Percentiles rank a stretch among this genome's conserved stretches.
phyloP scores from a whole-genome alignment of 148 eudicot species.

The Silene uniflora region DNA sequence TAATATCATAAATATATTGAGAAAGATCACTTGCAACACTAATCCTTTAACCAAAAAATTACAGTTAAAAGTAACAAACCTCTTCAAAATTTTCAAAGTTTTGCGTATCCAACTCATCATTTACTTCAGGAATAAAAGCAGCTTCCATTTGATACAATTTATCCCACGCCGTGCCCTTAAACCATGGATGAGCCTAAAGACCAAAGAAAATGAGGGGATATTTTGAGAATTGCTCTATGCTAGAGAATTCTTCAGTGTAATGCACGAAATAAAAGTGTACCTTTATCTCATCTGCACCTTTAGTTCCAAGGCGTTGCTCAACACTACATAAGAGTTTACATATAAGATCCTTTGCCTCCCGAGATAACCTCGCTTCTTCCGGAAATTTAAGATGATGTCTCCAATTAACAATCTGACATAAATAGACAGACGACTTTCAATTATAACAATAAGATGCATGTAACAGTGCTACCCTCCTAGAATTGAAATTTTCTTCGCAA shows the following conservation, averaged over 20 bases:
- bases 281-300: constrained; percentile 94
- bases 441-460: neutral
- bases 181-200: constrained; percentile 90
- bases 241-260: neutral
- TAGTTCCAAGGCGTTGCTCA: constrained; percentile 87
- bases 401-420: constrained; percentile 89
- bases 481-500: neutral
- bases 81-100: constrained; percentile 97
- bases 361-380: constrained; percentile 90
- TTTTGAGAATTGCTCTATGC: neutral
- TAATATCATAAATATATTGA: constrained; percentile 22
- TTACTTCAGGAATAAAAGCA: constrained; percentile 97
- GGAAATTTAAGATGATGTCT: constrained; percentile 95
- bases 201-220: constrained; percentile 10
- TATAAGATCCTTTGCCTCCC: constrained; percentile 95
- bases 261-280: constrained; percentile 32
- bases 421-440: neutral
- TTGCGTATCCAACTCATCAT: constrained; percentile 95
- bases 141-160: constrained; percentile 86
- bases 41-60: neutral
- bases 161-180: constrained; percentile 78
- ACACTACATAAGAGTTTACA: constrained; percentile 90
- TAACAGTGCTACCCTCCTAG: neutral
- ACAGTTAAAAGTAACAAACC: constrained; percentile 35
- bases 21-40: neutral